Evolutionary conservation across 192 early-diverging fungal species (phyloP).

Genomic region (Funneliformis mosseae): DNA sequence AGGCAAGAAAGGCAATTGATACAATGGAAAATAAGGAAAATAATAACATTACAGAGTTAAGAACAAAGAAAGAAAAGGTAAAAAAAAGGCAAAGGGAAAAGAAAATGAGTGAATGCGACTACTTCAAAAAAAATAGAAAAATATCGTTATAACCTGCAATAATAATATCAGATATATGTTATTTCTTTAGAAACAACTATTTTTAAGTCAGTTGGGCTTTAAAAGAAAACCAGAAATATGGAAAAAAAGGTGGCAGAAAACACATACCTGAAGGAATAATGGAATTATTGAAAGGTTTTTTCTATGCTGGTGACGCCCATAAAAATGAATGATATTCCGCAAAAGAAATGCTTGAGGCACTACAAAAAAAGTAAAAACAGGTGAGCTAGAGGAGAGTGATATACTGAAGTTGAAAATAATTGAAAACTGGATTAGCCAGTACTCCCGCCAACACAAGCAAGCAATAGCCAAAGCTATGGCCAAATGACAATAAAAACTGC

Average conservation of each 20-base stretch:
- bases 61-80: not conserved
- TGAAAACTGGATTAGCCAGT: not conserved
- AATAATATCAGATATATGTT: too few relatives aligned
- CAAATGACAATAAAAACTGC: too few relatives aligned
- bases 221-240: constrained; percentile 4
- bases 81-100: not conserved
- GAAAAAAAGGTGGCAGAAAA: constrained; percentile 1
- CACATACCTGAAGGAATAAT: not conserved
- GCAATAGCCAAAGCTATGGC: not conserved
- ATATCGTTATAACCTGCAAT: too few relatives aligned
- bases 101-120: not conserved
- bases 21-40: too few relatives aligned
- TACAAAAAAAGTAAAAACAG: not conserved
- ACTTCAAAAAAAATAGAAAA: too few relatives aligned
- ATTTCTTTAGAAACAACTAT: not conserved
- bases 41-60: not conserved
- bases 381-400: not conserved
- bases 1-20: not conserved
- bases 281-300: constrained; percentile 3
- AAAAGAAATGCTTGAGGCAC: not conserved
- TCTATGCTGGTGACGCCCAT: not conserved
- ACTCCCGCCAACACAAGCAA: not conserved
- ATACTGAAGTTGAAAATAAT: not conserved
- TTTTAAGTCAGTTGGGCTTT: not conserved
- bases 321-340: not conserved